phyloP scores from a whole-genome alignment of 78 protist species.

The Pigoraptor vietnamica region DNA sequence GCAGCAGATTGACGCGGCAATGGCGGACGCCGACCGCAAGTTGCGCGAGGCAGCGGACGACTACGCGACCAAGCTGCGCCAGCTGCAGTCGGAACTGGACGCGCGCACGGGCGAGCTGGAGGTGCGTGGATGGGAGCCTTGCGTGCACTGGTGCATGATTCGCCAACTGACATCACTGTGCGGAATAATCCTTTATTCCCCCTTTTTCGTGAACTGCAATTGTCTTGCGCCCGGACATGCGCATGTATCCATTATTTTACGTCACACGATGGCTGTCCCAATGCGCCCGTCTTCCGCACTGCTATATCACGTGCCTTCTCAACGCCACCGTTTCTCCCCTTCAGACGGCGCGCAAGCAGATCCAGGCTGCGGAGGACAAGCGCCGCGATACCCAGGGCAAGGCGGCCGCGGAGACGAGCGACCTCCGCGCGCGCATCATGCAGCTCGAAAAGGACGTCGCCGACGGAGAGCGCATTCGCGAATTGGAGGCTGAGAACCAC shows the following conservation, averaged over 20 bases:
- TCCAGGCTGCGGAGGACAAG: neutral
- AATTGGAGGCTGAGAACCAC: neutral
- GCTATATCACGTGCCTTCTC: neutral
- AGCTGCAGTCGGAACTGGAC: neutral
- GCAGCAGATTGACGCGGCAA: neutral
- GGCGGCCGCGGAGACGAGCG: neutral
- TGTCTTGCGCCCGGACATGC: no score
- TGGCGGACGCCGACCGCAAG: neutral
- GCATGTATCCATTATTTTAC: no score
- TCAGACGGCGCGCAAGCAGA: neutral
- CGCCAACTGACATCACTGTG: no score
- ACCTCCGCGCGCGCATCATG: neutral
- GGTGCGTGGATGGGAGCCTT: neutral
- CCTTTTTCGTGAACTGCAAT: no score
- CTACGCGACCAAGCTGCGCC: neutral
- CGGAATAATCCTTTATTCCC: no score
- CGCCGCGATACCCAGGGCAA: neutral
- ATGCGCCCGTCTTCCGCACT: no score
- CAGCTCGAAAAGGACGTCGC: neutral
- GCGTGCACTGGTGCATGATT: no score
- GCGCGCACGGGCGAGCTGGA: neutral
- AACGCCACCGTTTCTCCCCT: neutral
- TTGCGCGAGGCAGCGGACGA: neutral
- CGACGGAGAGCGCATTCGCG: neutral
- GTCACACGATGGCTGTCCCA: no score